Evolutionary conservation across 192 early-diverging fungal genomes (phyloP).

Genomic region (Chytriomyces confervae): DNA sequence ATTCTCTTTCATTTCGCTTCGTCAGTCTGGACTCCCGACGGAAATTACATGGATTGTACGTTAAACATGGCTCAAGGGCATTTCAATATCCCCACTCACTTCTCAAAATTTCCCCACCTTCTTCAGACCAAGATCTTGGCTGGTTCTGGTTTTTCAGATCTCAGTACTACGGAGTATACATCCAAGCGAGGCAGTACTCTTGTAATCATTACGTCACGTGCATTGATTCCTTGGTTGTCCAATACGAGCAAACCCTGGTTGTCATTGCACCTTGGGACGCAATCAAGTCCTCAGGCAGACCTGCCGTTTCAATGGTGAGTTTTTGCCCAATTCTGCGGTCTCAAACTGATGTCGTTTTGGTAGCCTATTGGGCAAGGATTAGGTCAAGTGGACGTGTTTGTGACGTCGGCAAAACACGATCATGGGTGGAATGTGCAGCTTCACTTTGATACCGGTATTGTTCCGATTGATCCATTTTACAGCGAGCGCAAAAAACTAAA

Average conservation of each 20-base stretch:
- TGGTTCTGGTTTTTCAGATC: not conserved
- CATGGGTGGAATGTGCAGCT: not conserved
- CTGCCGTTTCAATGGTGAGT: not conserved
- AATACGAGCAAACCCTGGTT: not conserved
- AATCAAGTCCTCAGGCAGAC: not conserved
- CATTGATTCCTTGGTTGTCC: not conserved
- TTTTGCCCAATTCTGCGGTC: not conserved
- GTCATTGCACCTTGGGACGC: not conserved
- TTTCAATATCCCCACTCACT: no score
- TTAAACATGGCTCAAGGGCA: no score
- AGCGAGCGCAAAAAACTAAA: not conserved
- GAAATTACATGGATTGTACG: no score
- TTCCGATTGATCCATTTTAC: not conserved
- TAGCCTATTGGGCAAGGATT: not conserved
- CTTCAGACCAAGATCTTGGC: not conserved
- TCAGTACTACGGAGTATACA: not conserved
- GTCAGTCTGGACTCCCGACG: no score
- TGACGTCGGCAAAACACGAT: not conserved
- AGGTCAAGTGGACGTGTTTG: not conserved
- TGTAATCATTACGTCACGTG: not conserved
- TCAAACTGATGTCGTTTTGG: not conserved
- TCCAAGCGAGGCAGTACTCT: not conserved
- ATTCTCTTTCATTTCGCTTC: no score
- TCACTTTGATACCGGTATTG: not conserved
- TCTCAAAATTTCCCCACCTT: no score